Evolutionary conservation across 805 yeast genomes (phyloP), one percentile per base, ranked within the genome.

Genomic region (Hermanozyma aechmeae): DNA sequence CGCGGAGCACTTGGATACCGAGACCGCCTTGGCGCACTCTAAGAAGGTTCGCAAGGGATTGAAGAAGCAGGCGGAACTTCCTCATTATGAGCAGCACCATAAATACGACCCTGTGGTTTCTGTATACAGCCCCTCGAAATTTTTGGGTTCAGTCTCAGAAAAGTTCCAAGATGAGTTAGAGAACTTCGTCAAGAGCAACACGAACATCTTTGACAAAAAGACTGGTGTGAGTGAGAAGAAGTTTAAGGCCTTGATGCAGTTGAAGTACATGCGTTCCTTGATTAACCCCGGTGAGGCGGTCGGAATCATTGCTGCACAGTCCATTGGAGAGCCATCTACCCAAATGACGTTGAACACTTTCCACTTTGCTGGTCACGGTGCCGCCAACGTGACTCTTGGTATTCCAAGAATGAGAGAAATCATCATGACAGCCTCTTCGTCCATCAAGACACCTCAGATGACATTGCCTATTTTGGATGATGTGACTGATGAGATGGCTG

Each of bases 361-460:
- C 84, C 95, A 92, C 68, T 92, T 92, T 51, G 99, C 99, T 46
- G 99, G 99, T 56, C 98, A 93, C 65, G 99, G 99, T 76, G 99
- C 98, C 34, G 98, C 98, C 26, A 92, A 92, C 61, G 99, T 92
- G 40, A 92, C 99, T 0, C 71, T 92, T 48, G 99, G 99, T 81
- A 92, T 92, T 53, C 99, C 99, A 24, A 95, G 99, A 75, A 78
- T 92, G 84, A 81, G 99, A 75, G 99, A 92, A 72, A 92, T 92
- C 58, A 86, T 92, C 54, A 92, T 92, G 99, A 93, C 99, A 9
- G 99, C 99, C 13, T 84, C 96, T 35, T 76, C 95, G 14, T 62
- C 81, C 27, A 92, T 92, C 50, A 84, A 85, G 65, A 92, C 99
- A n/a, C 99, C 99, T 25, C 97, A 92, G 63, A 92, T 92, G 98